Percentiles rank a stretch among this genome's conserved stretches.
These are phyloP conservation scores for Suillus decipiens DNA, from an alignment of 768 basidiomycete genomes.

Conservation along the genomic window DNA sequence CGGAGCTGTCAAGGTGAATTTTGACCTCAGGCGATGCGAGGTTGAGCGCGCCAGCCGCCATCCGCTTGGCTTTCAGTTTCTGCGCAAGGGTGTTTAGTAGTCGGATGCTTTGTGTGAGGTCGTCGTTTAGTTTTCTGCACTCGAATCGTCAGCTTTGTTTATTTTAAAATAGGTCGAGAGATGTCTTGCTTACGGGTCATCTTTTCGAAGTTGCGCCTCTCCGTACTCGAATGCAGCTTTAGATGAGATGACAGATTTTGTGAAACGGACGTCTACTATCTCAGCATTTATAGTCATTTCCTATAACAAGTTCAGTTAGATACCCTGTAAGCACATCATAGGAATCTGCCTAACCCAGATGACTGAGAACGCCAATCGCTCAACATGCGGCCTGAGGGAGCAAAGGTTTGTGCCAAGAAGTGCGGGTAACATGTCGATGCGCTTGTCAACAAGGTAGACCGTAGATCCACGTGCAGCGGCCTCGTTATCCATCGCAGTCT, in stretches of 20 bases:
- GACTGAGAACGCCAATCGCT: conserved; percentile 91
- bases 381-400: conserved; percentile 88
- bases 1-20: conserved; percentile 90
- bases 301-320: conserved; percentile 41
- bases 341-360: conserved; percentile 71
- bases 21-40: conserved; percentile 98
- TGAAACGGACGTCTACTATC: conserved; percentile 88
- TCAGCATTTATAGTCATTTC: conserved; percentile 88
- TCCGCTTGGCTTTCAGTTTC: conserved; percentile 81
- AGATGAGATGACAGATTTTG: conserved; percentile 95
- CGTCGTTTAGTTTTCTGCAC: conserved; percentile 71
- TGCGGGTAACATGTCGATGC: conserved; percentile 96
- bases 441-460: conserved; percentile 97
- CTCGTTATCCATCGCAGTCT: conserved; percentile 95
- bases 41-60: conserved; percentile 96
- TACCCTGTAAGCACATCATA: too few relatives aligned
- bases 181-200: conserved; percentile 67
- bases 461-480: conserved; percentile 96
- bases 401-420: conserved; percentile 95
- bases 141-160: conserved; percentile 1
- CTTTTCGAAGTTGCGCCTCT: conserved; percentile 92
- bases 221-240: conserved; percentile 98
- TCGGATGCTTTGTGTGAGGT: conserved; percentile 82
- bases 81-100: conserved; percentile 85
- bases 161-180: not conserved